These are phyloP conservation scores for Afroboletus lepidellus DNA, from an alignment of 1,284 basidiomycete species.

Conservation along the genomic window DNA sequence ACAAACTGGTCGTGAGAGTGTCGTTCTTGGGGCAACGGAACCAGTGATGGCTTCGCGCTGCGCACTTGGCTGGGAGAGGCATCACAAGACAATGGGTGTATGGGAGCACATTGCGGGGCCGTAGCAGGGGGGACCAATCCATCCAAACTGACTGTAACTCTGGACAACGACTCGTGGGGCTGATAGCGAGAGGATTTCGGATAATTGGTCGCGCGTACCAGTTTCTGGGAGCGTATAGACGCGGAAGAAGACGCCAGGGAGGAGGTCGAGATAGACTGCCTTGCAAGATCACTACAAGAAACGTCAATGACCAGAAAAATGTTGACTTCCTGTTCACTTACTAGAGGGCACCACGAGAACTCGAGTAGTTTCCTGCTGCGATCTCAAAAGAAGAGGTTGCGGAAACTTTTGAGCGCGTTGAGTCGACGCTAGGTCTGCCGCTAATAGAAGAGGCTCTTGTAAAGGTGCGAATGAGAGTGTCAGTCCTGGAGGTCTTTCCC, in stretches of 20 bases:
- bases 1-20: slow-evolving; percentile 29
- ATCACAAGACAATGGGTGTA: slow-evolving; percentile 15
- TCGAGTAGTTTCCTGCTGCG: slow-evolving; percentile 46
- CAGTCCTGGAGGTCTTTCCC: slow-evolving; percentile 32
- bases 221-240: slow-evolving; percentile 34
- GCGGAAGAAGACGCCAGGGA: slow-evolving; percentile 43
- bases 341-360: slow-evolving; percentile 55
- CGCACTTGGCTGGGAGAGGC: slow-evolving; percentile 8
- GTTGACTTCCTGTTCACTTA: slow-evolving; percentile 36
- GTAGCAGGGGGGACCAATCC: slow-evolving; percentile 3
- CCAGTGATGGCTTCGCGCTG: slow-evolving; percentile 17
- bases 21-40: slow-evolving; percentile 33
- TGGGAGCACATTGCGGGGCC: slow-evolving; percentile 3
- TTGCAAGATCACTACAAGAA: slow-evolving; percentile 45
- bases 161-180: slow-evolving; percentile 5
- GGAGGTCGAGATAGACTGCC: slow-evolving; percentile 57
- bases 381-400: slow-evolving; percentile 62
- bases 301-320: slow-evolving; percentile 6
- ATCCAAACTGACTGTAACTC: slow-evolving; percentile 12
- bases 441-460: slow-evolving; percentile 45
- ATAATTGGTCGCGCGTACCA: slow-evolving; percentile 34
- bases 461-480: slow-evolving; percentile 44
- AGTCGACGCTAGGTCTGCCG: slow-evolving; percentile 64
- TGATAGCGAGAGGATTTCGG: slow-evolving; percentile 17
- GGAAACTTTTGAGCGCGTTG: slow-evolving; percentile 48